Conservation (phyloP, 805 yeast genomes). For the Metschnikowia noctiluminum region DNA sequence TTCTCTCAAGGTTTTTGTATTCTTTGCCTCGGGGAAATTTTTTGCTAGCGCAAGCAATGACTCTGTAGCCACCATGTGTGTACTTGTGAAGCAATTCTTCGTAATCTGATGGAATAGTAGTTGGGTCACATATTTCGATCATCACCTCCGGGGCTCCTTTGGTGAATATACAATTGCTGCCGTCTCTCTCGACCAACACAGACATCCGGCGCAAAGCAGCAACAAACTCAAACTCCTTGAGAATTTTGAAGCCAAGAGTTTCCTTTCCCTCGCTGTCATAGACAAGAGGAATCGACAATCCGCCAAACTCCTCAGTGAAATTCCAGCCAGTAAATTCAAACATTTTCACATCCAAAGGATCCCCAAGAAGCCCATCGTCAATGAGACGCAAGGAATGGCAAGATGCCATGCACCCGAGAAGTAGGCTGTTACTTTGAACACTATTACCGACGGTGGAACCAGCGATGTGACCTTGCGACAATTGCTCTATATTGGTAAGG, state of each 20-base stretch:
- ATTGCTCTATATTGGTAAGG: constrained; percentile 11
- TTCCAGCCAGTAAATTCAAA: constrained; percentile 84
- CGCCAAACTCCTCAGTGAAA: constrained; percentile 61
- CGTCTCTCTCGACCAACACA: constrained; percentile 50
- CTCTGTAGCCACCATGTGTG: constrained; percentile 92
- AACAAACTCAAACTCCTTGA: constrained; percentile 73
- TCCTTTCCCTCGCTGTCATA: constrained; percentile 18
- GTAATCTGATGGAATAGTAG: constrained; percentile 70
- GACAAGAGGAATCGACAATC: constrained; percentile 17
- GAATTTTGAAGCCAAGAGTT: constrained; percentile 27
- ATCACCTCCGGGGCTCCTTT: constrained; percentile 98
- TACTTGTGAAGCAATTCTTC: constrained; percentile 73
- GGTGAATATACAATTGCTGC: constrained; percentile 43
- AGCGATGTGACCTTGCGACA: constrained; percentile 2
- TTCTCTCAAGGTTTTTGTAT: constrained; percentile 44
- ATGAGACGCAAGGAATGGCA: constrained; percentile 86
- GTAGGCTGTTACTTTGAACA: constrained; percentile 28
- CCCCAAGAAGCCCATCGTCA: constrained; percentile 82
- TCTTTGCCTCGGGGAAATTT: constrained; percentile 22
- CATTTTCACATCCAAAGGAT: constrained; percentile 92
- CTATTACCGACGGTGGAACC: constrained; percentile 9
- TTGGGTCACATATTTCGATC: constrained; percentile 67
- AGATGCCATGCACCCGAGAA: constrained; percentile 54
- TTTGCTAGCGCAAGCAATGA: constrained; percentile 88
- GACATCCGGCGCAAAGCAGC: constrained; percentile 88